These are phyloP conservation scores for Chlorophyllum brunneum DNA, from an alignment of 768 basidiomycete species.

Conservation along the genomic window DNA sequence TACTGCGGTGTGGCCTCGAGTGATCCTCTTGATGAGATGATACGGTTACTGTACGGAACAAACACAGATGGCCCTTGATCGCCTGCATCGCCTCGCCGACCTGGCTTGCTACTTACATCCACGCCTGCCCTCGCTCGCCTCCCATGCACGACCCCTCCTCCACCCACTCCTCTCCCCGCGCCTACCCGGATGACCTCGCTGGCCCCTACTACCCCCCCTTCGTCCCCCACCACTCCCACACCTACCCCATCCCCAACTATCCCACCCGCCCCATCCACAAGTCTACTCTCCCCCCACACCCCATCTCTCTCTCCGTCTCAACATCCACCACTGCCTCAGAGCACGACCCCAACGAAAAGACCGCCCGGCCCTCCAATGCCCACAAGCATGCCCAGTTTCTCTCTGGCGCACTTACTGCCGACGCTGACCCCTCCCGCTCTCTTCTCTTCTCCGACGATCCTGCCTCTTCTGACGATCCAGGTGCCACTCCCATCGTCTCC, in stretches of 20 bases:
- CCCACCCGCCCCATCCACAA: slow-evolving; percentile 20
- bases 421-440: neutral
- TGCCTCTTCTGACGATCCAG: slow-evolving; percentile 1
- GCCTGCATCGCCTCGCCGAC: slow-evolving; percentile 2
- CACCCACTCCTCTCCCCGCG: slow-evolving; percentile 29
- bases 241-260: slow-evolving; percentile 24
- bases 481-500: slow-evolving; percentile 17
- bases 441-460: slow-evolving; percentile 13
- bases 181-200: slow-evolving; percentile 22
- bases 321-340: slow-evolving; percentile 34
- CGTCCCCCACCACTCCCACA: slow-evolving; percentile 20
- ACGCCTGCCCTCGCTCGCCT: neutral
- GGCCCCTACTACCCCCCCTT: slow-evolving; percentile 14
- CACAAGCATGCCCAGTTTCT: slow-evolving; percentile 43
- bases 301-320: slow-evolving; percentile 33
- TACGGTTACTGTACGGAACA: slow-evolving; percentile 12
- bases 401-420: slow-evolving; percentile 13
- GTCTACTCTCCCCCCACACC: slow-evolving; percentile 18
- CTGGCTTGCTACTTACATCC: neutral
- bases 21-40: slow-evolving; percentile 12
- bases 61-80: slow-evolving; percentile 15
- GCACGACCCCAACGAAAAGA: slow-evolving; percentile 42
- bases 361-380: slow-evolving; percentile 46
- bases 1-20: neutral
- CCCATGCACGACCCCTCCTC: slow-evolving; percentile 27